Evolutionary conservation across 495 filamentous ascomycete genomes (phyloP).

Genomic region (Aspergillus sparsus): DNA sequence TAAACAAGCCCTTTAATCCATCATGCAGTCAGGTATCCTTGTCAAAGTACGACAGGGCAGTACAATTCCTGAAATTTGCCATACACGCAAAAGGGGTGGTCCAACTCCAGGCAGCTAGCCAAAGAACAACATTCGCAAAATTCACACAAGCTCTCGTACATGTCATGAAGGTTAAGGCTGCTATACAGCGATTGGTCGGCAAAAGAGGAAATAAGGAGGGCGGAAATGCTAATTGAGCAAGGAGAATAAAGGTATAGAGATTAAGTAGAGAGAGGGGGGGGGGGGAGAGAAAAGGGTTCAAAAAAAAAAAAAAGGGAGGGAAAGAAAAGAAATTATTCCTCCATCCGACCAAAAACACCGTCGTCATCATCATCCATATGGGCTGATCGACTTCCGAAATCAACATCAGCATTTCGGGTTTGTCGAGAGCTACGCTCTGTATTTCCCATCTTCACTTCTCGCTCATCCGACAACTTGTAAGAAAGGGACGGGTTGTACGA

Average conservation of each 20-base stretch:
- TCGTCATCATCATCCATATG: conserved; percentile 90
- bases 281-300: background rate
- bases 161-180: conserved; percentile 36
- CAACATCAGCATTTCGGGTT: conserved; percentile 70
- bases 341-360: conserved; percentile 94
- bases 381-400: conserved; percentile 64
- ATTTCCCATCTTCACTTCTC: conserved; percentile 40
- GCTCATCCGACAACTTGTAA: conserved; percentile 52
- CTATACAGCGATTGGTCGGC: conserved; percentile 18
- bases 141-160: conserved; percentile 48
- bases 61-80: conserved; percentile 29
- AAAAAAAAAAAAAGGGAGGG: background rate
- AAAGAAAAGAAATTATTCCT: conserved; percentile 62
- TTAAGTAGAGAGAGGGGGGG: background rate
- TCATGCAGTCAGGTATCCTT: conserved; percentile 22
- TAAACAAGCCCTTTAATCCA: conserved; percentile 17
- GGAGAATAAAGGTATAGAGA: conserved; percentile 1
- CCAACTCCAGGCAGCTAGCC: conserved; percentile 35
- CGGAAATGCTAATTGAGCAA: background rate
- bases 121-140: conserved; percentile 35
- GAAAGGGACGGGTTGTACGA: conserved; percentile 51
- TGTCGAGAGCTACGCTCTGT: conserved; percentile 51
- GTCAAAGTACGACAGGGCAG: conserved; percentile 17
- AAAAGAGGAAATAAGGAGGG: conserved; percentile 2
- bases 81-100: conserved; percentile 31